These are phyloP conservation scores for Solanum rostratum DNA, from an alignment of 257 asterid genomes.

Conservation along the genomic window DNA sequence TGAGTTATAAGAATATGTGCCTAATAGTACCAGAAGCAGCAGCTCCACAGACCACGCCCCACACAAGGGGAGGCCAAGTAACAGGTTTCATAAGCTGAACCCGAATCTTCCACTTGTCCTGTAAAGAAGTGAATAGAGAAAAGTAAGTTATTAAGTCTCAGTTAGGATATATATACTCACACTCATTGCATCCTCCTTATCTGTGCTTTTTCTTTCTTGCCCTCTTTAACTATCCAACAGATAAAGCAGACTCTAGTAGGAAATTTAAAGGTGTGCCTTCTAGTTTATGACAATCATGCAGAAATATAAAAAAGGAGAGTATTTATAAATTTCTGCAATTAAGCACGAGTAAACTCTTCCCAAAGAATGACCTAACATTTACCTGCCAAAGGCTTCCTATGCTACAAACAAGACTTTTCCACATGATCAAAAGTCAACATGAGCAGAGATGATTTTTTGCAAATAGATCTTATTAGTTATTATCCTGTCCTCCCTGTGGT, in stretches of 20 bases:
- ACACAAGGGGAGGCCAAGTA: constrained; percentile 96
- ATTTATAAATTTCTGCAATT: background rate
- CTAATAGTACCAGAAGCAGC: constrained; percentile 78
- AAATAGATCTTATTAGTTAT: background rate
- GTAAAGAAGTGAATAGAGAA: background rate
- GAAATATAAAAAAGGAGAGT: background rate
- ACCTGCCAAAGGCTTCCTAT: background rate
- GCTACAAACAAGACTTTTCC: background rate
- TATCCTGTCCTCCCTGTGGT: background rate
- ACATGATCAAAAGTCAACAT: background rate
- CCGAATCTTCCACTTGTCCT: constrained; percentile 91
- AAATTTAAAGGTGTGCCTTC: background rate
- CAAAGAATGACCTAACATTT: background rate
- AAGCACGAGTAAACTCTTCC: background rate
- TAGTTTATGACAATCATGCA: background rate
- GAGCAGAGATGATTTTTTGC: background rate
- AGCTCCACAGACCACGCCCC: constrained; percentile 99
- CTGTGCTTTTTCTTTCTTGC: background rate
- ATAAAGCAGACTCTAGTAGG: background rate
- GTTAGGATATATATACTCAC: background rate
- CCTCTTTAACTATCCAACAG: background rate
- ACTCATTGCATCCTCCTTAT: background rate
- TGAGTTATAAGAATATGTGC: background rate
- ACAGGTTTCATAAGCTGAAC: constrained; percentile 93
- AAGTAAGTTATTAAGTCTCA: background rate